A percentile compares a stretch with the other conserved stretches of the same genome.
These are phyloP conservation scores for Neurospora sp. DNA, from an alignment of 495 filamentous ascomycete genomes.

Conservation along the genomic window DNA sequence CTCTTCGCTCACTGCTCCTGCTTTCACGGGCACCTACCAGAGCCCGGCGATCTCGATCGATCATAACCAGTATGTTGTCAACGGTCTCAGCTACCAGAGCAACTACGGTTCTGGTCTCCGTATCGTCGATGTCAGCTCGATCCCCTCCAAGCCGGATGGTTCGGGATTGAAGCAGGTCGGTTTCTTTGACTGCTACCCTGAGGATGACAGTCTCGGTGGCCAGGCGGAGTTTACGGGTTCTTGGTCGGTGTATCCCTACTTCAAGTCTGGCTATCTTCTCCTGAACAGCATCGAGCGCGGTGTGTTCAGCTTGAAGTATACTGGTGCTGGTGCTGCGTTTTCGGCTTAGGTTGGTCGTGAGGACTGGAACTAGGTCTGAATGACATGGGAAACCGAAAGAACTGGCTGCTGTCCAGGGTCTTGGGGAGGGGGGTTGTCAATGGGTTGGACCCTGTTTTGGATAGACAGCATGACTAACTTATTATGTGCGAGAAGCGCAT, in stretches of 20 bases:
- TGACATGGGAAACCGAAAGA: not conserved
- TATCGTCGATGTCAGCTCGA: constrained; percentile 43
- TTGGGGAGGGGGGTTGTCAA: not conserved
- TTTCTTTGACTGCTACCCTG: constrained; percentile 51
- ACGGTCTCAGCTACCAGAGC: constrained; percentile 44
- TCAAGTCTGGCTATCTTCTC: constrained; percentile 46
- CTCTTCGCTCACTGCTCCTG: constrained; percentile 34
- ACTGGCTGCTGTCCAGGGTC: not conserved
- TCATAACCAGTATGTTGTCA: constrained; percentile 50
- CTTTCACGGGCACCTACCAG: constrained; percentile 45
- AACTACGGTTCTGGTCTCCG: constrained; percentile 50
- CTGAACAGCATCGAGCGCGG: constrained; percentile 54
- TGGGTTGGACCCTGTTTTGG: not conserved
- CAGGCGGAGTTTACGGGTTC: constrained; percentile 45
- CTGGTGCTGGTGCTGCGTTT: constrained; percentile 1
- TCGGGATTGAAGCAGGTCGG: constrained; percentile 39
- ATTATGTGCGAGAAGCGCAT: too few relatives aligned
- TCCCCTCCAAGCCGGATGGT: constrained; percentile 42
- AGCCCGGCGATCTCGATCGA: constrained; percentile 39
- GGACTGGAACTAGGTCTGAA: not conserved
- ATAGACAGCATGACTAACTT: not conserved
- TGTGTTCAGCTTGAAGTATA: constrained; percentile 39
- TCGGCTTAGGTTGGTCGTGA: not conserved
- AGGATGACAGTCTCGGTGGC: constrained; percentile 46
- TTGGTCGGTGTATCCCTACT: constrained; percentile 48